phyloP scores from a whole-genome alignment of 2,329 filamentous ascomycete species.

The Fusarium pseudograminearum region DNA sequence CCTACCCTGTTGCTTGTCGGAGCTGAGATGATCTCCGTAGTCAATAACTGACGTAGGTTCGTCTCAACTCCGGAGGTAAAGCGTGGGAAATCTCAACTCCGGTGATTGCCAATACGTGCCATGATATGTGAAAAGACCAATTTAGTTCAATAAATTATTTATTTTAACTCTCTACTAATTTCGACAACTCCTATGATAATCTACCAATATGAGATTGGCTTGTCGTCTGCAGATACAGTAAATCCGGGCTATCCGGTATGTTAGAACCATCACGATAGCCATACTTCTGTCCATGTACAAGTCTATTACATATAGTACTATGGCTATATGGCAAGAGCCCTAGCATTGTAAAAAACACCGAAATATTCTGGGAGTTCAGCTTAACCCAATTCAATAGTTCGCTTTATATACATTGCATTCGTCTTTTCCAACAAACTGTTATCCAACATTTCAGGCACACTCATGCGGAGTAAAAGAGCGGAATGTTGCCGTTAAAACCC shows the following conservation, averaged over 20 bases:
- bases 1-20: conserved; percentile 10
- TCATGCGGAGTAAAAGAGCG: conserved; percentile 24
- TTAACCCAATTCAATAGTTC: not conserved
- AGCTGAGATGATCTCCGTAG: conserved; percentile 2
- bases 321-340: not conserved
- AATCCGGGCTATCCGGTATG: not conserved
- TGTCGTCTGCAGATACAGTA: not conserved
- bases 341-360: not conserved
- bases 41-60: not conserved
- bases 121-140: not conserved
- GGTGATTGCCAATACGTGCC: not conserved
- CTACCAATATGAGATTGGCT: too few relatives aligned
- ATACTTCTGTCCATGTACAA: not conserved
- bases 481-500: conserved; percentile 19
- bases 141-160: not conserved
- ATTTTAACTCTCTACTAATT: too few relatives aligned
- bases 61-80: conserved; percentile 13
- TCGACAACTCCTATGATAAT: not conserved
- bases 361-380: not conserved
- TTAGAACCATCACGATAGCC: not conserved
- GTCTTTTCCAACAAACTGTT: not conserved
- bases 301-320: not conserved
- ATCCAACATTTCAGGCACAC: not conserved
- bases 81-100: conserved; percentile 8
- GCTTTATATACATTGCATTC: not conserved